These are phyloP conservation scores for Ganoderma boninense DNA, from an alignment of 1,284 basidiomycete genomes.

Conservation along the genomic window DNA sequence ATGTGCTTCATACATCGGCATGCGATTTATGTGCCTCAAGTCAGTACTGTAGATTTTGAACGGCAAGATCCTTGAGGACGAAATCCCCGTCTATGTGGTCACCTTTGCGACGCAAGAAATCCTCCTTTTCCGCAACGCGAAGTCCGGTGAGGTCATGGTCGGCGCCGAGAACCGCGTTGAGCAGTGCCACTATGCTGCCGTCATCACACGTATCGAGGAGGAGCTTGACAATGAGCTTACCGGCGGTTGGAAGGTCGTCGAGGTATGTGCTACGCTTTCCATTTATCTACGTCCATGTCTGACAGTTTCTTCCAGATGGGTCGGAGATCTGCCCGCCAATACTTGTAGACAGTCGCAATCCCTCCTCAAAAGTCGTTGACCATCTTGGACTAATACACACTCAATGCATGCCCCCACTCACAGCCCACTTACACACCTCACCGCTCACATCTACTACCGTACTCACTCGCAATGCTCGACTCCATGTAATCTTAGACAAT, in stretches of 20 bases:
- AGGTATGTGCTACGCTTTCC: slow-evolving; percentile 62
- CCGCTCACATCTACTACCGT: slow-evolving; percentile 30
- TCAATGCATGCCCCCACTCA: slow-evolving; percentile 6
- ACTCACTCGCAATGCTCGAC: slow-evolving; percentile 18
- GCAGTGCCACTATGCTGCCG: slow-evolving; percentile 93
- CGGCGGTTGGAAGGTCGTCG: slow-evolving; percentile 97
- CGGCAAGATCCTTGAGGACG: slow-evolving; percentile 90
- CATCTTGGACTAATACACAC: slow-evolving; percentile 22
- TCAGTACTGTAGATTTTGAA: slow-evolving; percentile 62
- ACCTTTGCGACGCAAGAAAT: slow-evolving; percentile 96
- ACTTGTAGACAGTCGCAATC: slow-evolving; percentile 40
- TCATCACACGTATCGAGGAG: slow-evolving; percentile 87
- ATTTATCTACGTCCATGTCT: slow-evolving; percentile 5
- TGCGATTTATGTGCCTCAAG: background rate
- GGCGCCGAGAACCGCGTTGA: slow-evolving; percentile 93
- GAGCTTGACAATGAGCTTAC: slow-evolving; percentile 93
- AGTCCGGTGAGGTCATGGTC: slow-evolving; percentile 85
- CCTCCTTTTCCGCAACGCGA: slow-evolving; percentile 89
- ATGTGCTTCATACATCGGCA: slow-evolving; percentile 40
- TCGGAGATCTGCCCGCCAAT: slow-evolving; percentile 50
- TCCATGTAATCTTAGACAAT: slow-evolving; percentile 20
- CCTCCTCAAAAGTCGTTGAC: slow-evolving; percentile 22
- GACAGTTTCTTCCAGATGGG: slow-evolving; percentile 45
- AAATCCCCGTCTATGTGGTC: slow-evolving; percentile 93
- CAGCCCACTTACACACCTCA: slow-evolving; percentile 16